Base-by-base conservation (phyloP, 169 alveolate species). In the Besnoitia besnoiti region DNA sequence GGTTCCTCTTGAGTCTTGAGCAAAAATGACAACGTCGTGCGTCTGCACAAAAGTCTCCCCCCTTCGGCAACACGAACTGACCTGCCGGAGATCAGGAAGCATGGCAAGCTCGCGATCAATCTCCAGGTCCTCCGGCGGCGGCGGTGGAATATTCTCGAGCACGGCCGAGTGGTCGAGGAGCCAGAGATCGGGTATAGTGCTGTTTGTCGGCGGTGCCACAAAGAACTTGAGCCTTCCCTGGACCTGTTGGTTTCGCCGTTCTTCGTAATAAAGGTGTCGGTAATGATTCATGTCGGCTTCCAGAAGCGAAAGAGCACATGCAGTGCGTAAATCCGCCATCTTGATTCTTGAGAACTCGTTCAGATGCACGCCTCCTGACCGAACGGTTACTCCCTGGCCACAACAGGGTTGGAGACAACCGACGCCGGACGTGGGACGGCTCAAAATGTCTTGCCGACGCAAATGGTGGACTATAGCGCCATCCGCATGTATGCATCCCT, bases 211-310 rank as follows among this genome's bases (percentile, higher is more conserved):
- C 10, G 87, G 87, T 14, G 35, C 55, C 33, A 35, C 33, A 27
- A 40, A 77, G 59, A 40, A 77, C 30, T 77, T 77, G 44, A 77
- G 87, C 37, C 87, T 2, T 2, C 87, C 87, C 59, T 42, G 42
- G 10, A 77, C 87, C 50, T 77, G 87, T 21, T 30, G 4, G 16
- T 77, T 77, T 44, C 87, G n/a, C 37, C 40, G 44, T 19, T 24
- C 33, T 35, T 77, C 87, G 19, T 5, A 42, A 27, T 77, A 77
- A 24, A 77, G 87, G 30, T 77, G 87, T 5, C 87, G 10, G 87
- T 77, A 77, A 42, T 40, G 87, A 42, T 77, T 77, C 87, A 77
- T 37, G 59, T 77, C 87, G 49, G 40, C 30, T 55, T 77, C 87
- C 40, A 77, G 21, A 10, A 77, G 59, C 35, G 49, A 77, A 10